A percentile compares a stretch with the other conserved stretches of the same genome.
phyloP scores from a whole-genome alignment of 495 filamentous ascomycete genomes.

The Penicillium odoratum region DNA sequence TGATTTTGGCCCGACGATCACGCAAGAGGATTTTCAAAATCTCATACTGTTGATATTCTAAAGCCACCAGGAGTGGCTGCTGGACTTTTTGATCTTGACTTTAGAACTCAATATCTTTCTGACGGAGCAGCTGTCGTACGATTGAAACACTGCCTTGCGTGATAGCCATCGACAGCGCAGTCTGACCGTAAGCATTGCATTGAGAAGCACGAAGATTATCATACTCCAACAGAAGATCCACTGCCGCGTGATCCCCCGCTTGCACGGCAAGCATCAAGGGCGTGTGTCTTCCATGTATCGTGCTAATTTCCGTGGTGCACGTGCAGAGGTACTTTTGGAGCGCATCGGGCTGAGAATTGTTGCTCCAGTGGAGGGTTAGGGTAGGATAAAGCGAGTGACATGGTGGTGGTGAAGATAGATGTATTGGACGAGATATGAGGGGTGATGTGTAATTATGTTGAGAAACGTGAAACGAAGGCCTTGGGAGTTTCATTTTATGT shows the following conservation, averaged over 20 bases:
- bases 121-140: slow-evolving; percentile 1
- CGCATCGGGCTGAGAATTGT: background rate
- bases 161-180: slow-evolving; percentile 1
- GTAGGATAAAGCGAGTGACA: background rate
- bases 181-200: slow-evolving; percentile 1
- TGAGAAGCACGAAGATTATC: background rate
- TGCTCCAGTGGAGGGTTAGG: background rate
- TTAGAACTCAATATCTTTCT: background rate
- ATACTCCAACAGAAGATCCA: background rate
- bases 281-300: background rate
- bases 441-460: background rate
- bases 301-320: background rate
- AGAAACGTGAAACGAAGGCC: background rate
- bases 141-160: slow-evolving; percentile 1
- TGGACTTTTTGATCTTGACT: background rate
- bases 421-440: background rate
- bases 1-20: background rate
- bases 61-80: slow-evolving; percentile 6
- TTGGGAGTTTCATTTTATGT: background rate
- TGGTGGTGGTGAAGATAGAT: background rate
- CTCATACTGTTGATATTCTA: slow-evolving; percentile 10
- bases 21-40: slow-evolving; percentile 5
- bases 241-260: background rate
- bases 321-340: background rate
- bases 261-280: background rate